A percentile compares a stretch with the other conserved stretches of the same genome.
These are phyloP conservation scores for Podaxis sp. DNA, from an alignment of 768 basidiomycete genomes.

Conservation along the genomic window DNA sequence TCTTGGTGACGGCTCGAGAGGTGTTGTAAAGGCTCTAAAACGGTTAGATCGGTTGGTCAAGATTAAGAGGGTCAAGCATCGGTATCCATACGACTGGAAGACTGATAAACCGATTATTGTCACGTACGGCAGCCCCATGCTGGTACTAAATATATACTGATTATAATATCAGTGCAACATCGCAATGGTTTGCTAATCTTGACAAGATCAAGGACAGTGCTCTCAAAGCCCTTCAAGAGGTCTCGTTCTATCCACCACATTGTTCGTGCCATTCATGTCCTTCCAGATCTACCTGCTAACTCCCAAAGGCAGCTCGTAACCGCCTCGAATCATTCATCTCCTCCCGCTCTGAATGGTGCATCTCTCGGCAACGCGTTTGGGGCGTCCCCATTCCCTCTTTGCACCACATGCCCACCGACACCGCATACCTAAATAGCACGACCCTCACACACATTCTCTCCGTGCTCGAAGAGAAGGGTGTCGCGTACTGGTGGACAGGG, in stretches of 20 bases:
- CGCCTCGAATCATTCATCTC: constrained; percentile 85
- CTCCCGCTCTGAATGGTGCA: constrained; percentile 97
- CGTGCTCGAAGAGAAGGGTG: constrained; percentile 69
- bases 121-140: constrained; percentile 45
- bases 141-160: not conserved
- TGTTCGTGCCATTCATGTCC: constrained; percentile 40
- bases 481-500: constrained; percentile 90
- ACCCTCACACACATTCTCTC: constrained; percentile 72
- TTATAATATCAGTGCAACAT: constrained; percentile 64
- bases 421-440: constrained; percentile 56
- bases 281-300: not conserved
- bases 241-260: constrained; percentile 69
- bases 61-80: constrained; percentile 71
- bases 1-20: constrained; percentile 63
- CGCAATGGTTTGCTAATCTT: constrained; percentile 96
- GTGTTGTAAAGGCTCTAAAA: constrained; percentile 60
- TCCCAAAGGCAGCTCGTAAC: constrained; percentile 56
- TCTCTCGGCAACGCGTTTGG: constrained; percentile 96
- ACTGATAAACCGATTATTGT: constrained; percentile 90
- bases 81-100: constrained; percentile 97
- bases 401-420: constrained; percentile 57
- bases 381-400: constrained; percentile 94
- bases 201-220: constrained; percentile 79
- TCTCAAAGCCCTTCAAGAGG: constrained; percentile 58
- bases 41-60: constrained; percentile 54